Conservation (phyloP, 164 flowering plant genomes). For the Vitis cinerea region DNA sequence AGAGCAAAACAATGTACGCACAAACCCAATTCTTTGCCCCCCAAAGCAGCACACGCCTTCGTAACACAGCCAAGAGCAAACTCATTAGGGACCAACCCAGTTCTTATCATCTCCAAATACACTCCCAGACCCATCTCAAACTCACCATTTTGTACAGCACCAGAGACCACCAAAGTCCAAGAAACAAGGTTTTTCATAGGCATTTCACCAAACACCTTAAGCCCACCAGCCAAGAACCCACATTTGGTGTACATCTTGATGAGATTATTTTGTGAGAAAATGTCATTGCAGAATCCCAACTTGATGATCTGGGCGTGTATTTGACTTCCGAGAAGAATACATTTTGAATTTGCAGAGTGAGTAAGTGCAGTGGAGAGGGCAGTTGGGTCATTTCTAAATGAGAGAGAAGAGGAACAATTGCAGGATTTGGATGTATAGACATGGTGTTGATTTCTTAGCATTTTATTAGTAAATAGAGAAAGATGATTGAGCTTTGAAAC, state of each 20-base stretch:
- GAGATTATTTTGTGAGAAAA: slow-evolving; percentile 39
- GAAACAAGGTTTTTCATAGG: slow-evolving; percentile 46
- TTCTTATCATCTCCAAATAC: slow-evolving; percentile 34
- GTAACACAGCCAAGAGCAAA: slow-evolving; percentile 47
- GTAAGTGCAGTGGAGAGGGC: slow-evolving; percentile 26
- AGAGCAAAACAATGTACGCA: slow-evolving; percentile 39
- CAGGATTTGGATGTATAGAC: no score
- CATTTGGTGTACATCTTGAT: slow-evolving; percentile 37
- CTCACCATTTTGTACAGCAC: slow-evolving; percentile 35
- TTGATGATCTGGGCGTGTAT: slow-evolving; percentile 38
- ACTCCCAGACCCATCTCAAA: slow-evolving; percentile 32
- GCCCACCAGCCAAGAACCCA: slow-evolving; percentile 24
- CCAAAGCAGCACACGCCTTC: slow-evolving; percentile 26
- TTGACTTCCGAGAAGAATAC: slow-evolving; percentile 27
- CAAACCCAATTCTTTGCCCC: slow-evolving; percentile 23
- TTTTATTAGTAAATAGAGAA: no score
- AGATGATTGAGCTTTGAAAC: no score
- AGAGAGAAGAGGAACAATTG: no score
- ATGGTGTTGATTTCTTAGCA: no score
- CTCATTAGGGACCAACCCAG: slow-evolving; percentile 46
- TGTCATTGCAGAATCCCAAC: slow-evolving; percentile 27
- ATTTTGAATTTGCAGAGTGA: slow-evolving; percentile 23
- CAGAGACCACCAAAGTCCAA: slow-evolving; percentile 51
- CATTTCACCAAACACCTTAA: slow-evolving; percentile 57
- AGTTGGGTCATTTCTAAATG: neutral